Percentiles rank a stretch among this genome's conserved stretches.
Evolutionary conservation across 345 rosid genomes (phyloP).

Genomic region (Citrus sp.): DNA sequence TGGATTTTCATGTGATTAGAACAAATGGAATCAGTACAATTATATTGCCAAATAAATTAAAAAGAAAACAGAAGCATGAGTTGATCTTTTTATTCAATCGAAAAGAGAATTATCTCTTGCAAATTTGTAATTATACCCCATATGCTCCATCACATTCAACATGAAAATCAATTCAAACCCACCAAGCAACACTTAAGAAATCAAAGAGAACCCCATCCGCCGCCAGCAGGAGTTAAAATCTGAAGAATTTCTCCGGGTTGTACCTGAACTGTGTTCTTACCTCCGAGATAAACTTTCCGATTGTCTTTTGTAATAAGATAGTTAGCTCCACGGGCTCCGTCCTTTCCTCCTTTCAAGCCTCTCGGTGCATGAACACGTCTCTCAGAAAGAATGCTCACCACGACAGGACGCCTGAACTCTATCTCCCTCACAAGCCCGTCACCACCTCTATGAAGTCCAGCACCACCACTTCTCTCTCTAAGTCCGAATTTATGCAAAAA

Average conservation of each 20-base stretch:
- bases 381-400: slow-evolving; percentile 90
- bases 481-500: slow-evolving; percentile 73
- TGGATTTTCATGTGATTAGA: too few relatives aligned
- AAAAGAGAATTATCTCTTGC: background rate
- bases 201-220: slow-evolving; percentile 65
- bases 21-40: too few relatives aligned
- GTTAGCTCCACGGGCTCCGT: slow-evolving; percentile 92
- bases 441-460: slow-evolving; percentile 70
- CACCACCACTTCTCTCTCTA: slow-evolving; percentile 84
- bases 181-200: background rate
- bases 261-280: slow-evolving; percentile 79
- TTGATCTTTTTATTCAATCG: background rate
- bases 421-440: slow-evolving; percentile 91
- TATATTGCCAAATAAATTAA: background rate
- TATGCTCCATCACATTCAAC: background rate
- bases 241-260: slow-evolving; percentile 77
- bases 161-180: background rate
- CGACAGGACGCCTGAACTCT: slow-evolving; percentile 72
- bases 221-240: slow-evolving; percentile 92
- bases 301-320: slow-evolving; percentile 59
- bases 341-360: slow-evolving; percentile 70
- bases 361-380: slow-evolving; percentile 94
- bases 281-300: slow-evolving; percentile 69
- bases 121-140: background rate
- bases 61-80: background rate